phyloP scores from a whole-genome alignment of 345 rosid genomes.

The Moricandia moricandioides region DNA sequence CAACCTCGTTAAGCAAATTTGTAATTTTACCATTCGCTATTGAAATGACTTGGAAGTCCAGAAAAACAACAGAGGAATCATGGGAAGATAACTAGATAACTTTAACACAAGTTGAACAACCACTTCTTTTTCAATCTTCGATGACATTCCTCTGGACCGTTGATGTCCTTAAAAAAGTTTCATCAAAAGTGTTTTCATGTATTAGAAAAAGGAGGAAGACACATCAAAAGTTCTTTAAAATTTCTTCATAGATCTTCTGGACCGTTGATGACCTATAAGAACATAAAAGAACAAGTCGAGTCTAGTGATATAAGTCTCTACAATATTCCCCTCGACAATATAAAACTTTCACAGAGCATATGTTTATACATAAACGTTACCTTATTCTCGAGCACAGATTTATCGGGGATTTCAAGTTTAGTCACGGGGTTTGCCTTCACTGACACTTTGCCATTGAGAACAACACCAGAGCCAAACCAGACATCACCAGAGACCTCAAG shows the following conservation, averaged over 20 bases:
- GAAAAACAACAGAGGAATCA: background rate
- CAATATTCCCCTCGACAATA: background rate
- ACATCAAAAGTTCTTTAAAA: background rate
- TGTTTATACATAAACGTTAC: conserved; percentile 28
- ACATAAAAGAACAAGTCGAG: background rate
- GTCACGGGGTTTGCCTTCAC: conserved; percentile 53
- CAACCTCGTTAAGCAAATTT: background rate
- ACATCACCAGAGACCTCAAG: conserved; percentile 76
- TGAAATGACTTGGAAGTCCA: background rate
- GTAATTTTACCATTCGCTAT: background rate
- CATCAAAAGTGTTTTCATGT: background rate
- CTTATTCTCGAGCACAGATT: conserved; percentile 66
- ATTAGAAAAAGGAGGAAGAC: background rate
- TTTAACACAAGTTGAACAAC: background rate
- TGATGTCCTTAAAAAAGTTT: background rate
- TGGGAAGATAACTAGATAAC: background rate
- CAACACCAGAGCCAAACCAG: too few relatives aligned
- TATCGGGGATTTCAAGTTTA: conserved; percentile 20
- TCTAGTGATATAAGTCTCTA: background rate
- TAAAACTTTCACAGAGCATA: background rate
- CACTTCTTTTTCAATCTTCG: background rate
- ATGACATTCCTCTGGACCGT: background rate
- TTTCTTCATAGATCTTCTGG: conserved; percentile 58
- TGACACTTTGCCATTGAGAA: conserved; percentile 72
- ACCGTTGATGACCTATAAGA: conserved; percentile 60